phyloP scores from a whole-genome alignment of 192 early-diverging fungal genomes.

The Podochytrium sp. region DNA sequence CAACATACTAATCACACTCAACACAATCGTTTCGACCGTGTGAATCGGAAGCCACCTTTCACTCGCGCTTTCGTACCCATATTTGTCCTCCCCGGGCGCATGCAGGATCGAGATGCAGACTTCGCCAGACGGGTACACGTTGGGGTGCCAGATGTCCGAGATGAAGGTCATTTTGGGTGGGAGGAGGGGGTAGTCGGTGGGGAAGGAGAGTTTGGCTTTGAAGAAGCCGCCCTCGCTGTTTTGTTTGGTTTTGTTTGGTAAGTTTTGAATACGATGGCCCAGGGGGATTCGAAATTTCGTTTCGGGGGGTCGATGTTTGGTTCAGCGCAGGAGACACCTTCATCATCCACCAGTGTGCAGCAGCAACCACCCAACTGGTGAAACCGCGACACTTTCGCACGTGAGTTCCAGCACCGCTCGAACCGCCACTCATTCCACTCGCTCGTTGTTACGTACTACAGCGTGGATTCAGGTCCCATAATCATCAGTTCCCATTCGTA shows the following conservation, averaged over 20 bases:
- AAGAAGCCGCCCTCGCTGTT: constrained; percentile 92
- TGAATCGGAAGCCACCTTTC: constrained; percentile 97
- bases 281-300: no score
- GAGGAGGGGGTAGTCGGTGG: constrained; percentile 75
- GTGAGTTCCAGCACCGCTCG: no score
- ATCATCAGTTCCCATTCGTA: constrained; percentile 91
- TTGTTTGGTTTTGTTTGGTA: no score
- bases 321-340: no score
- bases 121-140: constrained; percentile 83
- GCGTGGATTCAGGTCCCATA: constrained; percentile 84
- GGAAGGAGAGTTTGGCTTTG: constrained; percentile 62
- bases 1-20: constrained; percentile 92
- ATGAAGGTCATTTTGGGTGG: constrained; percentile 89
- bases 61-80: constrained; percentile 84
- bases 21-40: constrained; percentile 89
- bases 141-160: constrained; percentile 91
- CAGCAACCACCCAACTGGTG: no score
- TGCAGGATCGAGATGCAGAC: constrained; percentile 98
- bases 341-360: no score
- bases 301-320: no score
- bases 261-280: no score
- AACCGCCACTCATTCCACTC: no score
- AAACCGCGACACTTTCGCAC: no score
- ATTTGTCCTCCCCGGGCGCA: constrained; percentile 82
- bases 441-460: constrained; percentile 87